These are phyloP conservation scores for Cyberlindnera bimundalis DNA, from an alignment of 805 yeast species.

Conservation along the genomic window DNA sequence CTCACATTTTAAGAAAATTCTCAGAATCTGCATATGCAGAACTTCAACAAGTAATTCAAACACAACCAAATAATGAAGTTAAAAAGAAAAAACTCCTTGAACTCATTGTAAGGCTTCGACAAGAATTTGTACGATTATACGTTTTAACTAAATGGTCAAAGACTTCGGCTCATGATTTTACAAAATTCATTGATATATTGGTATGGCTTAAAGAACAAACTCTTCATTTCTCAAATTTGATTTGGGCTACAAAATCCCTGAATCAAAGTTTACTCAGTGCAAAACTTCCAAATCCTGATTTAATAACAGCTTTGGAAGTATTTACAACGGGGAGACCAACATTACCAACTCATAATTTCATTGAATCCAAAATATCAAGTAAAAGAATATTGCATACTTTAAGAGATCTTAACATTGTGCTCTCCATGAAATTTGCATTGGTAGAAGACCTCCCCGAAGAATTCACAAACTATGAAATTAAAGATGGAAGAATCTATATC, in stretches of 20 bases:
- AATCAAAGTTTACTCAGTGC: conserved; percentile 79
- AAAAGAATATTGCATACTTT: conserved; percentile 60
- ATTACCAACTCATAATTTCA: conserved; percentile 59
- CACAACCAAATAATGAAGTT: conserved; percentile 54
- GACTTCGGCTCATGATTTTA: conserved; percentile 64
- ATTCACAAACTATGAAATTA: conserved; percentile 59
- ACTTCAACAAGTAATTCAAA: conserved; percentile 56
- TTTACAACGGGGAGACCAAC: conserved; percentile 74
- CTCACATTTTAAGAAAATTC: conserved; percentile 54
- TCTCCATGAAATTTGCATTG: conserved; percentile 73
- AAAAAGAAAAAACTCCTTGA: conserved; percentile 70
- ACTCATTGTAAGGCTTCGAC: conserved; percentile 67
- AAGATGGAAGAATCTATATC: conserved; percentile 68
- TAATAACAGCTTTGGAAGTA: conserved; percentile 84
- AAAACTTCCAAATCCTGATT: conserved; percentile 87
- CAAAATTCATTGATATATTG: conserved; percentile 76
- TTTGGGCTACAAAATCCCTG: conserved; percentile 63
- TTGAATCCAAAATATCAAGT: conserved; percentile 47
- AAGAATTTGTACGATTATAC: conserved; percentile 79
- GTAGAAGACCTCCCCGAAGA: conserved; percentile 57
- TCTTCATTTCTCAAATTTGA: conserved; percentile 57
- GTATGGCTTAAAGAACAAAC: conserved; percentile 85
- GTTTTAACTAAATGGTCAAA: conserved; percentile 87
- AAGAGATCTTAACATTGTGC: conserved; percentile 63
- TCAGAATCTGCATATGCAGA: conserved; percentile 62